Percentiles rank a stretch among this genome's conserved stretches.
Conservation (phyloP, 2,329 filamentous ascomycete species). For the Colletotrichum sp. region DNA sequence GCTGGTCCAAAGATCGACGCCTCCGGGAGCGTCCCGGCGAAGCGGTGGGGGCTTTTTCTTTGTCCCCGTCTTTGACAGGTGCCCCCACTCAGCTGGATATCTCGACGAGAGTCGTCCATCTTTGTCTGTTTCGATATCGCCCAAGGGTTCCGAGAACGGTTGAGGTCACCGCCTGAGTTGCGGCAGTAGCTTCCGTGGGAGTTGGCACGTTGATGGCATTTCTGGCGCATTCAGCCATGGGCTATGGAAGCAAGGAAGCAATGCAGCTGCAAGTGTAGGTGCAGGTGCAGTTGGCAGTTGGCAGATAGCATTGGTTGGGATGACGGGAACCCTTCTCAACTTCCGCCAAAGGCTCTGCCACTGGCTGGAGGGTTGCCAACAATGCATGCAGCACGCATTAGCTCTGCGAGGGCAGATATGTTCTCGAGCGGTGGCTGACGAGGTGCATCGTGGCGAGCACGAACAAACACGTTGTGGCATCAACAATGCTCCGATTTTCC, state of each 20-base stretch:
- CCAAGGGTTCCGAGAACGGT: neutral
- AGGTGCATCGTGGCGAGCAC: neutral
- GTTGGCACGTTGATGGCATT: neutral
- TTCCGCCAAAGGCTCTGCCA: neutral
- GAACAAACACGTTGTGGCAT: neutral
- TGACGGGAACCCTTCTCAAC: neutral
- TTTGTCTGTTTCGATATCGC: neutral
- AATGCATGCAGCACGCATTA: conserved; percentile 11
- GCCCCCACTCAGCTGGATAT: neutral
- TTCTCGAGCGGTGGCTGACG: neutral
- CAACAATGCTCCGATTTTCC: neutral
- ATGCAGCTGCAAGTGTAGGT: neutral
- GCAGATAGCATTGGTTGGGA: neutral
- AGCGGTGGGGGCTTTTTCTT: neutral
- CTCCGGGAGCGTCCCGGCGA: neutral
- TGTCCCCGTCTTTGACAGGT: neutral
- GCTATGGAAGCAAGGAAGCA: neutral
- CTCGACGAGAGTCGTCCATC: neutral
- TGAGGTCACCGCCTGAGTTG: neutral
- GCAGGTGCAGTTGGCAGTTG: neutral
- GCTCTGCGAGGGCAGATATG: neutral
- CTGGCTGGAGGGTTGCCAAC: neutral
- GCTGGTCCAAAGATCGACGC: neutral
- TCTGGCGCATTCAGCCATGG: neutral
- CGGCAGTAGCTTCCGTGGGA: neutral